Percentiles rank a stretch among this genome's conserved stretches.
phyloP scores from a whole-genome alignment of 768 basidiomycete species.

The Suillus hirtellus region DNA sequence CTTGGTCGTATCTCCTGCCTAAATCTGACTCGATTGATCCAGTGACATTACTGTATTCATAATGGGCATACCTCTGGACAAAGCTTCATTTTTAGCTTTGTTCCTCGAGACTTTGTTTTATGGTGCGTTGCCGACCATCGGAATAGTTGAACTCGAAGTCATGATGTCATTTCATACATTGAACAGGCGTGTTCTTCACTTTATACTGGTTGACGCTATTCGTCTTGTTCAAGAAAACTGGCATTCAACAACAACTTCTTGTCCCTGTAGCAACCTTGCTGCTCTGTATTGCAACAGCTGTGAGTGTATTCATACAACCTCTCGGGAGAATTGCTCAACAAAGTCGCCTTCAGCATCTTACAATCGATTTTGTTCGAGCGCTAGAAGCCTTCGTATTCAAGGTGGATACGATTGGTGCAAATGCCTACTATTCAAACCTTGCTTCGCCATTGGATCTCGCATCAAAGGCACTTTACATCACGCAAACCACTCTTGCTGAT shows the following conservation, averaged over 20 bases:
- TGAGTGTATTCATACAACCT: background rate
- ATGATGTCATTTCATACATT: background rate
- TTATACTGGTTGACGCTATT: constrained; percentile 1
- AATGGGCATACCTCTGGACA: constrained; percentile 1
- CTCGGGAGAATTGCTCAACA: background rate
- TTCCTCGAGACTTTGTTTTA: background rate
- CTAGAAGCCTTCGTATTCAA: background rate
- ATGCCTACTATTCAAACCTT: constrained; percentile 2
- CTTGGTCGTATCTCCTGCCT: background rate
- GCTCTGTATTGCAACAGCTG: constrained; percentile 2
- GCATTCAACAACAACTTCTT: constrained; percentile 1
- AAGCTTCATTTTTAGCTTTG: constrained; percentile 1
- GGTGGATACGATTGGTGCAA: background rate
- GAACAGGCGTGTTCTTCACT: constrained; percentile 1
- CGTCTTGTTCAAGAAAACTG: background rate
- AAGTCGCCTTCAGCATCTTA: background rate
- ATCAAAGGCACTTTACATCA: constrained; percentile 4
- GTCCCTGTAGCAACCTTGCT: background rate
- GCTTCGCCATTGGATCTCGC: constrained; percentile 3
- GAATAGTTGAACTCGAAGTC: background rate
- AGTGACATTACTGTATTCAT: background rate
- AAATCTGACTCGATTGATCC: background rate
- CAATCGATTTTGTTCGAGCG: background rate
- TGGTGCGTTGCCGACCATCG: background rate
- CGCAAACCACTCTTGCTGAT: constrained; percentile 1